Evolutionary conservation across 2,329 filamentous ascomycete species (phyloP).

Genomic region (Fusarium continuum): DNA sequence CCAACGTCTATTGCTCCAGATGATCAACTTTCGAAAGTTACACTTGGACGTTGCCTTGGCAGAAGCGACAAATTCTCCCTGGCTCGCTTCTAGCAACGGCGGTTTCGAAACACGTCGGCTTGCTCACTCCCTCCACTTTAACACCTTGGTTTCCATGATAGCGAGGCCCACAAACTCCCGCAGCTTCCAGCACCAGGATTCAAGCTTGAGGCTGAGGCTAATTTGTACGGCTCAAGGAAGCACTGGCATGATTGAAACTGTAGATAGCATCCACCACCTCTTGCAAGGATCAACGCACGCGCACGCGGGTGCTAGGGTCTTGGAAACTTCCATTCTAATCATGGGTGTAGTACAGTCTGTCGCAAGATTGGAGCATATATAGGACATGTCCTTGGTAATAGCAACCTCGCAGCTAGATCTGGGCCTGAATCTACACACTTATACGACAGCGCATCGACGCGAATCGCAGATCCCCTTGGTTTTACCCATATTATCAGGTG

Average conservation of each 20-base stretch:
- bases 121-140: constrained; percentile 34
- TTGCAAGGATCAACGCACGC: constrained; percentile 15
- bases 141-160: constrained; percentile 11
- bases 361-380: constrained; percentile 19
- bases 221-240: constrained; percentile 8
- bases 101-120: constrained; percentile 42
- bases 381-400: constrained; percentile 27
- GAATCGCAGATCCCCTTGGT: constrained; percentile 28
- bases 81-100: constrained; percentile 32
- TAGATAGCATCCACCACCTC: constrained; percentile 5
- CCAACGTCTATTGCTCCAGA: not conserved
- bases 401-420: constrained; percentile 2
- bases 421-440: not conserved
- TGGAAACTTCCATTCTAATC: constrained; percentile 14
- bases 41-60: not conserved
- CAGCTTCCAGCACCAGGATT: constrained; percentile 22
- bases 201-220: constrained; percentile 16
- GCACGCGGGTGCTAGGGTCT: constrained; percentile 15
- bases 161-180: constrained; percentile 30
- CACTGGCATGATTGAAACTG: constrained; percentile 7
- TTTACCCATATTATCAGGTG: constrained; percentile 19
- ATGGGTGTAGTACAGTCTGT: not conserved
- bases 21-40: not conserved
- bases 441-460: constrained; percentile 14
- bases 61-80: constrained; percentile 23